Evolutionary conservation across 164 flowering plant species (phyloP).

Genomic region (Taxillus chinensis): DNA sequence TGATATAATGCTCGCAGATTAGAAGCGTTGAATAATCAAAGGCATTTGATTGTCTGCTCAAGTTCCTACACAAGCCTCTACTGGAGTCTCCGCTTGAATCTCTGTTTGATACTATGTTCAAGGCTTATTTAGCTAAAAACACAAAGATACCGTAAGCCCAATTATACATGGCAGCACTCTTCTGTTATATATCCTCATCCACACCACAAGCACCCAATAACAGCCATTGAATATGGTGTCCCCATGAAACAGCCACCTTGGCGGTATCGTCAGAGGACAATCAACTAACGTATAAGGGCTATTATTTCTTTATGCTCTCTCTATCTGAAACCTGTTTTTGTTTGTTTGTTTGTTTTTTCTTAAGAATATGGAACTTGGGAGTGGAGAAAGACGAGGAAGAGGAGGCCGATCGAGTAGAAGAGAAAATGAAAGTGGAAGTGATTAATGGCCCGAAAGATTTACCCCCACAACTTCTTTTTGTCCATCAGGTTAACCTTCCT

Average conservation of each 20-base stretch:
- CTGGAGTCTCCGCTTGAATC: no score
- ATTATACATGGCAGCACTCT: no score
- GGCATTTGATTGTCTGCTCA: no score
- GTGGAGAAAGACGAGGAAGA: slow-evolving; percentile 92
- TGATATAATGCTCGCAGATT: no score
- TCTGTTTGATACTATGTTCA: no score
- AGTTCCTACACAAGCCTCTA: no score
- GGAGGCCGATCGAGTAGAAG: slow-evolving; percentile 84
- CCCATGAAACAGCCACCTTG: slow-evolving; percentile 79
- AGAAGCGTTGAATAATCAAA: no score
- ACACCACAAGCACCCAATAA: slow-evolving; percentile 83
- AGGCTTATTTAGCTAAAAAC: no score
- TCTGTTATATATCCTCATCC: no score
- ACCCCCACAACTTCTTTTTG: slow-evolving; percentile 93
- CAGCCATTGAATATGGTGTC: slow-evolving; percentile 95
- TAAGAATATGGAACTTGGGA: slow-evolving; percentile 96
- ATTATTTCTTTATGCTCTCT: not conserved
- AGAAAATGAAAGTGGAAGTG: slow-evolving; percentile 54
- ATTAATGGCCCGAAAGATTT: slow-evolving; percentile 63
- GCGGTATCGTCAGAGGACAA: slow-evolving; percentile 82
- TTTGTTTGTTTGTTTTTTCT: slow-evolving; percentile 4
- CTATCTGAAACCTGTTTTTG: not conserved
- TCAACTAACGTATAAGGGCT: slow-evolving; percentile 69
- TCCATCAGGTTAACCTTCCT: slow-evolving; percentile 61
- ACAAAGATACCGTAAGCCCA: no score